Evolutionary conservation across 306 rosid species (phyloP).

Genomic region (Astragalus membranaceus): DNA sequence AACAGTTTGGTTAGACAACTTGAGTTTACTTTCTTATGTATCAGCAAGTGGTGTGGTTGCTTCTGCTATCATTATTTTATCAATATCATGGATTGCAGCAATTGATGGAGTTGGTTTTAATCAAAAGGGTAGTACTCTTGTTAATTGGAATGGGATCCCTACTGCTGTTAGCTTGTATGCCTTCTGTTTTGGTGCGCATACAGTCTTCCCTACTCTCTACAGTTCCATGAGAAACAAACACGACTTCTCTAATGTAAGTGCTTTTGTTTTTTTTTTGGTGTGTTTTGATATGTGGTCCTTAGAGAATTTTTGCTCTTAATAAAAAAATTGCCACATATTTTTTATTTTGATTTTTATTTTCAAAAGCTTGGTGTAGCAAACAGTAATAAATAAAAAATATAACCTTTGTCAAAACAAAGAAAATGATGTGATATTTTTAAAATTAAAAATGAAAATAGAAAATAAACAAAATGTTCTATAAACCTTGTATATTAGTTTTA

Average conservation of each 20-base stretch:
- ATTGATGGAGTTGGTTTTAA: slow-evolving; percentile 56
- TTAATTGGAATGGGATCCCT: slow-evolving; percentile 60
- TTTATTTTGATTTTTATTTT: no score
- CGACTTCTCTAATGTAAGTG: slow-evolving; percentile 80
- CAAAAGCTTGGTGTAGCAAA: no score
- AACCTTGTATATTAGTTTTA: no score
- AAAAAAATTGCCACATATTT: no score
- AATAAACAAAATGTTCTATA: no score
- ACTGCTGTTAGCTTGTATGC: slow-evolving; percentile 67
- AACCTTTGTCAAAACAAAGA: no score
- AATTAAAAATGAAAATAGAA: no score
- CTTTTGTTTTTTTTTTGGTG: background rate
- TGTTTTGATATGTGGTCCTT: background rate
- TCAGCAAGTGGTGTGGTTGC: slow-evolving; percentile 86
- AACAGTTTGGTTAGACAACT: slow-evolving; percentile 64
- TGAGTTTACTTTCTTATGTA: slow-evolving; percentile 66
- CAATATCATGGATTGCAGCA: slow-evolving; percentile 55
- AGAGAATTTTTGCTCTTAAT: background rate
- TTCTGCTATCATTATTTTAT: slow-evolving; percentile 49
- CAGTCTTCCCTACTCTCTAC: slow-evolving; percentile 78
- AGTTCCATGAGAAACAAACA: slow-evolving; percentile 65
- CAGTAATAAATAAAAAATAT: no score
- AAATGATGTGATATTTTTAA: no score
- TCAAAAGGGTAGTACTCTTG: slow-evolving; percentile 34
- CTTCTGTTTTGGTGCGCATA: slow-evolving; percentile 84